These are phyloP conservation scores for Exidia glandulosa DNA, from an alignment of 768 basidiomycete genomes.

Conservation along the genomic window DNA sequence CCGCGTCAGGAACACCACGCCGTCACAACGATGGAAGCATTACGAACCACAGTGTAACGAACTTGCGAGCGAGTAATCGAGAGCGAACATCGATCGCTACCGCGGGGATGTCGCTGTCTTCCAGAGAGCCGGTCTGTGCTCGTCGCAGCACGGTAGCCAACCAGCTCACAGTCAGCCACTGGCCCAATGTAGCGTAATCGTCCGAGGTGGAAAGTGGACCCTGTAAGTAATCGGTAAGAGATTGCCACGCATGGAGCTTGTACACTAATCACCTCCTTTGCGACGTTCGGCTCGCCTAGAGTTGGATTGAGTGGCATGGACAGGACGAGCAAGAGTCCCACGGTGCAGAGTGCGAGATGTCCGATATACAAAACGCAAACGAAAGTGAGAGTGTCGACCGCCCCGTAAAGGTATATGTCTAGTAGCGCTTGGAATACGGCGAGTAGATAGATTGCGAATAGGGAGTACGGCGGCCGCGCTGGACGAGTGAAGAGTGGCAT, in stretches of 20 bases:
- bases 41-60: background rate
- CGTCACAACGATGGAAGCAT: background rate
- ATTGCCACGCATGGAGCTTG: background rate
- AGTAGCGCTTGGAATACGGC: background rate
- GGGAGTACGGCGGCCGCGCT: background rate
- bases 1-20: background rate
- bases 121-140: background rate
- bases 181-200: background rate
- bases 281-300: background rate
- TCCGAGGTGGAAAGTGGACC: background rate
- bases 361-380: background rate
- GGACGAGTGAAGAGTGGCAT: background rate
- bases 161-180: background rate
- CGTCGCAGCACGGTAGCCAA: background rate
- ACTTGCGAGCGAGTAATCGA: background rate
- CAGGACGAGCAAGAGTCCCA: background rate
- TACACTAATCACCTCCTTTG: background rate
- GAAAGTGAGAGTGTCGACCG: background rate
- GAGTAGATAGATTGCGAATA: background rate
- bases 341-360: background rate
- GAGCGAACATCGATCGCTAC: background rate
- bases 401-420: background rate
- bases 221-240: background rate
- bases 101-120: background rate
- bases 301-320: background rate